Conservation (phyloP, 345 rosid species). For the Cardamine occulta region DNA sequence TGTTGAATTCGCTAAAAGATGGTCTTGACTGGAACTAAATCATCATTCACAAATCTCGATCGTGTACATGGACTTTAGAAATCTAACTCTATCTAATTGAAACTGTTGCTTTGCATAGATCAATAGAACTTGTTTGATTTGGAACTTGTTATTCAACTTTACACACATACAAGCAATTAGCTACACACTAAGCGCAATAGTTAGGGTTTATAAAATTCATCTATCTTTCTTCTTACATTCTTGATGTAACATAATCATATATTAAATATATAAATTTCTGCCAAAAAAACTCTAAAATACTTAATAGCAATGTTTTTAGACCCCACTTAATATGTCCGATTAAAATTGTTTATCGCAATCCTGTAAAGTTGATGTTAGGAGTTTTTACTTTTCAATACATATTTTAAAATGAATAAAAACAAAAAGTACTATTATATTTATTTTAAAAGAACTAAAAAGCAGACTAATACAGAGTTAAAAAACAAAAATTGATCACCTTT, state of each 20-base stretch:
- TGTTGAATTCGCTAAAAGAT: not conserved
- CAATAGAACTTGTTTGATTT: not conserved
- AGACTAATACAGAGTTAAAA: not conserved
- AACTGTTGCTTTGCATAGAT: not conserved
- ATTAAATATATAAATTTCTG: not conserved
- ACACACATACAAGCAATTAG: not conserved
- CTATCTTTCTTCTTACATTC: not conserved
- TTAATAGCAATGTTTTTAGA: not conserved
- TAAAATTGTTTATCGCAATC: not conserved
- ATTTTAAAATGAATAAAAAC: not conserved
- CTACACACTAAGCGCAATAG: not conserved
- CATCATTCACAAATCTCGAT: not conserved
- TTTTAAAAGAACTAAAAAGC: not conserved
- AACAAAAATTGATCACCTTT: not conserved
- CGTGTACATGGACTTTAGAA: not conserved
- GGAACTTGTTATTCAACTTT: slow-evolving; percentile 3
- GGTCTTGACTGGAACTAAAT: not conserved
- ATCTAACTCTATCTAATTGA: not conserved
- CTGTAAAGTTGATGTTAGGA: not conserved
- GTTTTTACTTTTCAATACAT: not conserved
- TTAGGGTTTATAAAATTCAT: not conserved
- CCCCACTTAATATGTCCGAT: not conserved
- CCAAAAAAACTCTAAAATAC: not conserved
- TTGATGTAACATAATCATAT: not conserved
- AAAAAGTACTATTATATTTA: not conserved